Evolutionary conservation across 345 rosid genomes (phyloP).

Genomic region (Eucalyptus sp.): DNA sequence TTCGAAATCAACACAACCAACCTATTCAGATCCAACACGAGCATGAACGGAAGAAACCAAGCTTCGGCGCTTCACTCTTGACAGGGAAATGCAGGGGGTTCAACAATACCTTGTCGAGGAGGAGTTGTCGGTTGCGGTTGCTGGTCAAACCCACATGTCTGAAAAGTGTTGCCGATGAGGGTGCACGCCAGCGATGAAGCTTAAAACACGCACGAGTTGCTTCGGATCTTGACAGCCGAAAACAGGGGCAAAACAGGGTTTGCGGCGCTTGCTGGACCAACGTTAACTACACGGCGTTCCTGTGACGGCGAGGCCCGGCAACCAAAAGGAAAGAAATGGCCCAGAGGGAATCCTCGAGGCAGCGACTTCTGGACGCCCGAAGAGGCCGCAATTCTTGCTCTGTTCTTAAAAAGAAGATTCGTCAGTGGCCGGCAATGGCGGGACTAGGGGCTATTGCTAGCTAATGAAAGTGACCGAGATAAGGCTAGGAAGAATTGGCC

Average conservation of each 20-base stretch:
- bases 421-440: neutral
- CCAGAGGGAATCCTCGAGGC: neutral
- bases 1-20: neutral
- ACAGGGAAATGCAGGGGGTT: neutral
- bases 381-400: neutral
- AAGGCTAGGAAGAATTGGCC: neutral
- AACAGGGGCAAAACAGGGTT: neutral
- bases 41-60: neutral
- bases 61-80: neutral
- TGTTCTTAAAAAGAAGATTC: neutral
- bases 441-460: neutral
- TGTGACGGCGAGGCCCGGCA: neutral
- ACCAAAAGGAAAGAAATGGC: neutral
- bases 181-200: neutral
- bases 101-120: neutral
- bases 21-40: neutral
- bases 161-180: neutral
- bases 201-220: neutral
- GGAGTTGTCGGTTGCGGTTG: neutral
- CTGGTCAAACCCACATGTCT: neutral
- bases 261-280: neutral
- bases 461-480: neutral
- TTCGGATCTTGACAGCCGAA: neutral
- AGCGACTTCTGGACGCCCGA: neutral
- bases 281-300: neutral